Base-by-base conservation (phyloP, 2,329 filamentous ascomycete genomes). In the Exophiala lecanii-corni region DNA sequence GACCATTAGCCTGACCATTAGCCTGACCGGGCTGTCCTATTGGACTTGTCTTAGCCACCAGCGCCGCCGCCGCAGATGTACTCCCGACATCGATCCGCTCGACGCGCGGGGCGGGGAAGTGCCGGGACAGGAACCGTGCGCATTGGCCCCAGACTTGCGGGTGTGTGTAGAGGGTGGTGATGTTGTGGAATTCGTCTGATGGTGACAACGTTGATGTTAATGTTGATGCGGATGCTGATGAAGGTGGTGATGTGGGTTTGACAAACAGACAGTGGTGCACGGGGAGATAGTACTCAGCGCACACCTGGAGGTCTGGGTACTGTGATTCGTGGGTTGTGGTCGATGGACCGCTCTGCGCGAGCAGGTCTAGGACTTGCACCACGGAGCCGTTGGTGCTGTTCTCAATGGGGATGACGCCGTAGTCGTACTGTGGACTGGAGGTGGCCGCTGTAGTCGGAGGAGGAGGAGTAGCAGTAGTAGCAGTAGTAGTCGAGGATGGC, bases 121-220 rank as follows among this genome's bases (percentile, higher is more conserved):
- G 42, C 18, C 34, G 17, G 15, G 74, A 71, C 18, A 96, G 75
- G 65, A 95, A 95, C 6, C 61, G 65, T 33, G 81, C 81, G 65
- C 89, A 96, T 68, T 98, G 92, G 18, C 89, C 89, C 73, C 92
- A 95, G 19, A 89, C 92, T 66, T 98, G 92, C 7, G 91, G 89
- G 65, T 98, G 92, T 17, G 87, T 92, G 69, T 95, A 94, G 30
- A 98, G 66, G 58, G 83, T 82, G 55, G 74, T 77, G 57, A 97
- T 75, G 55, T 36, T n/a, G 6, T n/a, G 17, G 16, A 18, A 18
- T 3, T 10, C 12, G n/a, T 73, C 42, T 68, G 64, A 49, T 89
- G 5, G 7, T 4, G 13, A 31, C 6, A 23, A 12, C 21, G 13
- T 30, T n/a, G 18, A 28, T 15, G 26, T 10, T 30, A 9, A 13